Evolutionary conservation across 768 basidiomycete genomes (phyloP), one percentile per base, ranked within the genome.

Genomic region (Lepiota subincarnata): DNA sequence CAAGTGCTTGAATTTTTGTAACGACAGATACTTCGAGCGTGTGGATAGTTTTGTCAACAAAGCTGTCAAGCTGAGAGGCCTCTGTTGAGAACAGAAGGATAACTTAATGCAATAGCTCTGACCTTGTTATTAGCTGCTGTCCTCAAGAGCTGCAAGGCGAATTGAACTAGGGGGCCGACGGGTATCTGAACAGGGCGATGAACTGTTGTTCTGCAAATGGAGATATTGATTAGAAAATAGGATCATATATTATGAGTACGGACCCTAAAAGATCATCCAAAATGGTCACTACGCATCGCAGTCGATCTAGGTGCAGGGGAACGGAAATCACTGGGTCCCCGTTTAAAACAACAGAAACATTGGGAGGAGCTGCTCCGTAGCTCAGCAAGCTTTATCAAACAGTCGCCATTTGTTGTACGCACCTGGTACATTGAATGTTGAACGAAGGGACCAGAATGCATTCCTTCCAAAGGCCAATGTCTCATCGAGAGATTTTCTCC

Each of bases 401-500:
- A 20, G 13, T 31, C 13, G 24, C 42, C 16, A 53, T 6, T 40
- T 41, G 47, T 14, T 35, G 59, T 47, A 57, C 63, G 52, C 63
- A 82, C 82, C 73, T 57, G 76, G 68, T 52, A 63, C 62, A 14
- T 70, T 70, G 60, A 82, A 89, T 12, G 87, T 86, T 11, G 81
- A 79, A 54, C 87, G 73, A 45, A 92, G 55, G 5, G 73, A 66
- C 22, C 69, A 56, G 62, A 89, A 80, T 2, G 86, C 78, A 54
- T 71, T 74, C 82, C 82, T 85, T n/a, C 80, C 82, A 61, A 85
- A 82, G 0, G 69, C 70, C 45, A 92, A 55, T 1, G 84, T 82
- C 24, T 86, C 86, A 45, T 91, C 87, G 20, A 92, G 55, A 13
- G 82, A 82, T 60, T 86, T 89, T 57, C 84, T 77, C 91, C 91